phyloP scores from a whole-genome alignment of 148 eudicot genomes.

The Vaccinium vitisidaea region DNA sequence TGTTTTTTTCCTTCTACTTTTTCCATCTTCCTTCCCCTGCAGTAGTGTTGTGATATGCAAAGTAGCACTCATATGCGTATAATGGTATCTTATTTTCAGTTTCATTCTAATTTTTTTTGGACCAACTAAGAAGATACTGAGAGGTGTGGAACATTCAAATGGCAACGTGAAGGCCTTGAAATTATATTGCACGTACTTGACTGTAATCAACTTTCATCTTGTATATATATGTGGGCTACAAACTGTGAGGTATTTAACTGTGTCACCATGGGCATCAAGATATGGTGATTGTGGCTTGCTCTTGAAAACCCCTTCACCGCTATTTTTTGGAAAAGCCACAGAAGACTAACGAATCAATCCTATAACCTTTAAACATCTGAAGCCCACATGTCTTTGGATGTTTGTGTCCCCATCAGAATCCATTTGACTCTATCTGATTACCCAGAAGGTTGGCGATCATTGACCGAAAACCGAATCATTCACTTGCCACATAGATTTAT shows the following conservation, averaged over 20 bases:
- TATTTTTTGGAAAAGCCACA: not conserved
- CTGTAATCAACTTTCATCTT: not conserved
- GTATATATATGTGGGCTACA: not conserved
- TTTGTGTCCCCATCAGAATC: not conserved
- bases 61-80: not conserved
- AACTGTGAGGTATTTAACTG: not conserved
- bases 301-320: not conserved
- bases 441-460: not conserved
- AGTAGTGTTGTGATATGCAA: not conserved
- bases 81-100: not conserved
- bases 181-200: not conserved
- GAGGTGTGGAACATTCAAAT: not conserved
- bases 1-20: not conserved
- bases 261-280: not conserved
- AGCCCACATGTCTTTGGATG: not conserved
- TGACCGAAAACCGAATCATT: not conserved
- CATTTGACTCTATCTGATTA: not conserved
- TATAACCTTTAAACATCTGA: not conserved
- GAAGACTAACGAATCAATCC: not conserved
- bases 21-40: not conserved
- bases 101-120: not conserved
- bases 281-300: not conserved
- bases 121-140: not conserved
- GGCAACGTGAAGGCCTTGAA: constrained; percentile 3
- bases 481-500: not conserved